Evolutionary conservation across 352 stramenopile species (phyloP).

Genomic region (Nothophytophthora sp.): DNA sequence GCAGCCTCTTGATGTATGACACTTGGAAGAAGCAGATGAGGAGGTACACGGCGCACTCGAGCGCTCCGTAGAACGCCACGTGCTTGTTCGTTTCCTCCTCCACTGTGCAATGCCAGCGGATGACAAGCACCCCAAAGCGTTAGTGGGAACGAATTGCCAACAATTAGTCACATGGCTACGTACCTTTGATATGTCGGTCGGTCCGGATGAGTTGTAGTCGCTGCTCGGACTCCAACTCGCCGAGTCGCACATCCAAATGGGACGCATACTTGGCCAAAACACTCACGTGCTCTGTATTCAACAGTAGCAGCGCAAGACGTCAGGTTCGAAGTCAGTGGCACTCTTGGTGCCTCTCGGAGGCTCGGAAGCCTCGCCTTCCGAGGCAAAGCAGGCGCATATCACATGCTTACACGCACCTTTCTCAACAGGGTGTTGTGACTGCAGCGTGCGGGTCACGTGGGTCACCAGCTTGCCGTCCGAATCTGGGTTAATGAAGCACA

Average conservation of each 20-base stretch:
- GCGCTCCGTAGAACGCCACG: constrained; percentile 67
- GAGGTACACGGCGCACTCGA: constrained; percentile 78
- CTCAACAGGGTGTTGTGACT: constrained; percentile 81
- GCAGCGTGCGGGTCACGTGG: constrained; percentile 76
- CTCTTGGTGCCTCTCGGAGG: no score
- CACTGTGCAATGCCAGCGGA: constrained; percentile 32
- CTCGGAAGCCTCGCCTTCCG: no score
- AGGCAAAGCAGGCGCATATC: neutral
- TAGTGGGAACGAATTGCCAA: neutral
- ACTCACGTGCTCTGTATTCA: constrained; percentile 70
- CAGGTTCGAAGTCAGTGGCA: no score
- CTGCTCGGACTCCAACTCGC: constrained; percentile 78
- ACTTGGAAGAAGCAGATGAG: constrained; percentile 70
- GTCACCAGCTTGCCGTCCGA: constrained; percentile 76
- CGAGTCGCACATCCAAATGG: constrained; percentile 76
- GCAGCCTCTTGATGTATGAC: constrained; percentile 77
- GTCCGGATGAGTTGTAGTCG: constrained; percentile 75
- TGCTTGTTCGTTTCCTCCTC: constrained; percentile 81
- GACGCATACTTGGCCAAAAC: constrained; percentile 82
- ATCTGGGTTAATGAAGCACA: constrained; percentile 81
- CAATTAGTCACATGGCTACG: neutral
- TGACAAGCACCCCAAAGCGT: neutral
- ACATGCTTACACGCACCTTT: constrained; percentile 37
- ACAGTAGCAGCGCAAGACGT: no score
- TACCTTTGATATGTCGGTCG: constrained; percentile 77